Base-by-base conservation (phyloP, 495 filamentous ascomycete species). In the Penicillium robsamsonii region DNA sequence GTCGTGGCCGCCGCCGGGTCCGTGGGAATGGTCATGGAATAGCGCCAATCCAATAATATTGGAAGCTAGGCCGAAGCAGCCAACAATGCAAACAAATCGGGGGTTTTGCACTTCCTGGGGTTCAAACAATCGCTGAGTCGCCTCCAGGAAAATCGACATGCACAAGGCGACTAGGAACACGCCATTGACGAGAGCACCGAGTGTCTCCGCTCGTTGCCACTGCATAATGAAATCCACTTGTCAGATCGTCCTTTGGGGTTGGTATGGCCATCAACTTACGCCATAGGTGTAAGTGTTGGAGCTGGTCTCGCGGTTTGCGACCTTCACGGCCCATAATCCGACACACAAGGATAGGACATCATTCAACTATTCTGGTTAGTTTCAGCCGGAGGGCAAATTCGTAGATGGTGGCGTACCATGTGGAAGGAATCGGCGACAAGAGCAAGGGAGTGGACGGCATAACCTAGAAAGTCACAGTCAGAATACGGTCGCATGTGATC, bases 151-250 rank as follows among this genome's bases (percentile, higher is more conserved):
- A 63, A 98, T 98, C 4, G 93, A 91, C 40, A 97, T 74, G 74
- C 95, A 97, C 17, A 98, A 80, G 0, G 94, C 94, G 62, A 98
- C 91, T 43, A 98, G 79, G 73, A 98, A 98, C 3, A 97, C 92
- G 53, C 95, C 94, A 63, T 98, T 98, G 65, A 97, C 86, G 47
- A 96, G 81, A 17, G 94, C 94, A 67, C 94, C 94, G 8, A 98
- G 81, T 17, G 96, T 96, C 79, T 98, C 94, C n/a, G 94, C 94
- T 44, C 95, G 89, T 80, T 97, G 87, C 91, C 92, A 98, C 80
- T 92, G 62, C 27, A 74, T 52, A 67, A 73, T 1, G 24, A 76
- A 65, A 40, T 69, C 70, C 50, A 70, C 50, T 24, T 25, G 58
- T 71, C 44, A 68, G 62, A 51, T 41, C 10, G 45, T 33, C 24